phyloP scores from a whole-genome alignment of 1,284 basidiomycete species.

The Boletus mariae region DNA sequence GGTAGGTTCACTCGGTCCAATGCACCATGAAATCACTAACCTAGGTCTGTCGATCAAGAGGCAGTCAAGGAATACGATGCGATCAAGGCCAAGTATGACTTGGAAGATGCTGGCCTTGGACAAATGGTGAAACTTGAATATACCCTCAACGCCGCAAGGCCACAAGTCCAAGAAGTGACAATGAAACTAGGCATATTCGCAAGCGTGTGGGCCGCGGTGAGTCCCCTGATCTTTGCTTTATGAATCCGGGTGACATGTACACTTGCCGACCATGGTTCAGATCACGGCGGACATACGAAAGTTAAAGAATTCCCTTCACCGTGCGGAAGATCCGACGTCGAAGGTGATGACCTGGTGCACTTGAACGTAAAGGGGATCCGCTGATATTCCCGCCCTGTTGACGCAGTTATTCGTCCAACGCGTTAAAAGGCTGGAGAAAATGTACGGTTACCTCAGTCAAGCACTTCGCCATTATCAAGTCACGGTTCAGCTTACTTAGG shows the following conservation, averaged over 20 bases:
- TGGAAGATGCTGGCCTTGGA: conserved; percentile 12
- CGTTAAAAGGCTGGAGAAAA: conserved; percentile 13
- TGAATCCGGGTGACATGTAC: not conserved
- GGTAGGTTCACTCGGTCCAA: conserved; percentile 4
- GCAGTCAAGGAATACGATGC: conserved; percentile 5
- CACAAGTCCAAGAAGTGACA: conserved; percentile 20
- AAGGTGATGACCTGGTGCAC: conserved; percentile 4
- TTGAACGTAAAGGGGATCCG: too few species aligned
- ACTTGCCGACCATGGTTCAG: conserved; percentile 1
- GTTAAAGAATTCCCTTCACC: conserved; percentile 9
- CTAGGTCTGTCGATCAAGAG: conserved; percentile 3
- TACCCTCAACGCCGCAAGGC: conserved; percentile 8
- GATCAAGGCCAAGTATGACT: conserved; percentile 6
- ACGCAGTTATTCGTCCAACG: conserved; percentile 15
- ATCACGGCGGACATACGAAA: conserved; percentile 20
- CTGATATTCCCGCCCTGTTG: not conserved
- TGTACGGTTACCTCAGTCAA: conserved; percentile 22
- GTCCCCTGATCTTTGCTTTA: not conserved
- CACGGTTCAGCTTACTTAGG: conserved; percentile 11
- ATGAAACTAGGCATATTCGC: conserved; percentile 17
- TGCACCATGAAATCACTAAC: not conserved
- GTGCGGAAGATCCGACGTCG: conserved; percentile 12
- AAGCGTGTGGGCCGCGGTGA: conserved; percentile 19
- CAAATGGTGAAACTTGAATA: conserved; percentile 1
- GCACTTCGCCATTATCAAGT: conserved; percentile 23